phyloP scores from a whole-genome alignment of 1,284 basidiomycete species.

The Lentinula novae-zelandiae region DNA sequence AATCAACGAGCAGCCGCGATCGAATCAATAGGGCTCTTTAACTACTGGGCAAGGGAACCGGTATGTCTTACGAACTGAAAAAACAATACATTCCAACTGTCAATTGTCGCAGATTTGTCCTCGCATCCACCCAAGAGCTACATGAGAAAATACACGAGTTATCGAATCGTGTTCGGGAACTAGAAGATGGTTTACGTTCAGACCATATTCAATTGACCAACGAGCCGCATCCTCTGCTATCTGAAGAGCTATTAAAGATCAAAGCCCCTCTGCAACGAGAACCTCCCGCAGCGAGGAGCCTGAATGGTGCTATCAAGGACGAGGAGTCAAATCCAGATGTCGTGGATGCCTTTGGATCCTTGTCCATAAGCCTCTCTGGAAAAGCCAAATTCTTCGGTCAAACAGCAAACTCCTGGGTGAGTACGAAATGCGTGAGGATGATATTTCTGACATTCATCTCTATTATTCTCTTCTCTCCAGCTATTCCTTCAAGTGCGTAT shows the following conservation, averaged over 20 bases:
- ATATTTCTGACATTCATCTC: slow-evolving; percentile 11
- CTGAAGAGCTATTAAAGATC: slow-evolving; percentile 65
- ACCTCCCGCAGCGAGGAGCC: slow-evolving; percentile 26
- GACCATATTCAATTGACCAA: slow-evolving; percentile 56
- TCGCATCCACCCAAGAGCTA: slow-evolving; percentile 77
- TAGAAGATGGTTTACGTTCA: slow-evolving; percentile 68
- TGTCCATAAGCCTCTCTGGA: slow-evolving; percentile 66
- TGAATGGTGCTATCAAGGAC: slow-evolving; percentile 36
- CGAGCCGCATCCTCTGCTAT: slow-evolving; percentile 63
- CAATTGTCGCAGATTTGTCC: slow-evolving; percentile 54
- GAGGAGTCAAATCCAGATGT: slow-evolving; percentile 67
- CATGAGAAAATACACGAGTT: slow-evolving; percentile 80
- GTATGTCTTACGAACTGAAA: slow-evolving; percentile 31
- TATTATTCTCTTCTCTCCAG: slow-evolving; percentile 30
- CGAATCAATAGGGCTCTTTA: slow-evolving; percentile 50
- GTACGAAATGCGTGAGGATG: slow-evolving; percentile 21
- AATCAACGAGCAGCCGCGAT: slow-evolving; percentile 3
- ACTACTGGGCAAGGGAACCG: slow-evolving; percentile 80
- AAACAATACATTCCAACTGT: slow-evolving; percentile 4
- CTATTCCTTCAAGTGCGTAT: slow-evolving; percentile 64
- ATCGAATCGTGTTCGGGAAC: slow-evolving; percentile 66
- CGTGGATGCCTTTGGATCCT: slow-evolving; percentile 72
- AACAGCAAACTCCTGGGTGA: slow-evolving; percentile 73
- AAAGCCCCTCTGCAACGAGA: slow-evolving; percentile 74
- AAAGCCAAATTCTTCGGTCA: slow-evolving; percentile 72